Percentiles rank a stretch among this genome's conserved stretches.
Evolutionary conservation across 257 asterid species (phyloP).

Genomic region (Solanum corneliomulleri): DNA sequence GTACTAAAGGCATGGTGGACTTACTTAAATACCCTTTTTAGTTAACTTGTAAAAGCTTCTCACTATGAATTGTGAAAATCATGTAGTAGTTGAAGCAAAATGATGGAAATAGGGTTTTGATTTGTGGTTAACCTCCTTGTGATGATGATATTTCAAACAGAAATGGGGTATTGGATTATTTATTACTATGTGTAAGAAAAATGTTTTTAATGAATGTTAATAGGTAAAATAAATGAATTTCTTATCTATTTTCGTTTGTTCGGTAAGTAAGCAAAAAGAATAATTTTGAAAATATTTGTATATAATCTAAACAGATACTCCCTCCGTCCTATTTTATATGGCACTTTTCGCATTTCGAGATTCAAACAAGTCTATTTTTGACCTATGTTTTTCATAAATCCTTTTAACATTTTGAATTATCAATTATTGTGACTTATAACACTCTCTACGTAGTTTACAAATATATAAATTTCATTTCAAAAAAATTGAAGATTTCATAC

Average conservation of each 20-base stretch:
- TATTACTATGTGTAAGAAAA: neutral
- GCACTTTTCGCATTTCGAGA: no score
- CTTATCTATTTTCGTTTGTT: neutral
- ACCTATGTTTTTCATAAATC: no score
- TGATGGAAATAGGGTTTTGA: neutral
- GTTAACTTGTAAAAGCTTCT: neutral
- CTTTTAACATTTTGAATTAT: no score
- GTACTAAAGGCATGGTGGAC: neutral
- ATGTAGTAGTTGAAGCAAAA: neutral
- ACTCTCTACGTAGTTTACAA: no score
- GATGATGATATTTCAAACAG: neutral
- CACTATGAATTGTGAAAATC: neutral
- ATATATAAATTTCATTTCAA: no score
- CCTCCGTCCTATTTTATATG: no score
- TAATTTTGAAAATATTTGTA: no score
- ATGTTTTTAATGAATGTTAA: neutral
- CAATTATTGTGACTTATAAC: no score
- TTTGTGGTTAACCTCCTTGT: neutral
- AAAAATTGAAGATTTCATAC: no score
- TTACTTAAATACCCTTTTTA: conserved; percentile 5
- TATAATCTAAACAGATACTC: neutral
- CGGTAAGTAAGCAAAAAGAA: no score
- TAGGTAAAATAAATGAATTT: neutral
- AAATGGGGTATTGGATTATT: neutral
- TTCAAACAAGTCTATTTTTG: no score